These are phyloP conservation scores for Huntiella omanensis DNA, from an alignment of 2,329 filamentous ascomycete species.

Conservation along the genomic window DNA sequence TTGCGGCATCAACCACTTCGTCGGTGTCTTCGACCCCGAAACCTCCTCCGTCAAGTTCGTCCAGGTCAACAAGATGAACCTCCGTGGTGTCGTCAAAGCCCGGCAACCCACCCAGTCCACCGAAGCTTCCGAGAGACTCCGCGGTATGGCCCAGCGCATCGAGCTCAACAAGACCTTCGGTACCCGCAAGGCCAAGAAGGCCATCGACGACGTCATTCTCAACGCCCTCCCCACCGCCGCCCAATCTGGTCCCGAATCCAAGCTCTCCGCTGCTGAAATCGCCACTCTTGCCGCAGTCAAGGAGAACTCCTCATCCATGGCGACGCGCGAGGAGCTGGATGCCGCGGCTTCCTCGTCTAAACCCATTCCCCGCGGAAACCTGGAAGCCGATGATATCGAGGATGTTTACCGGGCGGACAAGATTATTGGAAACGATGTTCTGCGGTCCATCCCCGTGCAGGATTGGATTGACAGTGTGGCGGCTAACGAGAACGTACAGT, in stretches of 20 bases:
- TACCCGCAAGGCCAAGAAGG: constrained; percentile 72
- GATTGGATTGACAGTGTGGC: constrained; percentile 56
- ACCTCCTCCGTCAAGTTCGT: constrained; percentile 41
- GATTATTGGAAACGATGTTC: constrained; percentile 48
- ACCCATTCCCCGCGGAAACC: constrained; percentile 53
- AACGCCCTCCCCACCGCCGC: constrained; percentile 44
- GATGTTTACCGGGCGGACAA: constrained; percentile 53
- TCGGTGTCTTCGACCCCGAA: constrained; percentile 43
- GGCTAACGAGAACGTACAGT: constrained; percentile 34
- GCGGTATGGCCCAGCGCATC: constrained; percentile 41
- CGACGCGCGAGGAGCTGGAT: constrained; percentile 46
- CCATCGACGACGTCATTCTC: constrained; percentile 45
- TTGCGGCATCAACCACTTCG: constrained; percentile 38
- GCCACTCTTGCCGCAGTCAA: constrained; percentile 47
- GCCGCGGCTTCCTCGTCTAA: constrained; percentile 47
- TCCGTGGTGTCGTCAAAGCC: constrained; percentile 36
- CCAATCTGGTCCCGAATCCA: constrained; percentile 22
- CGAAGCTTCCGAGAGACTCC: constrained; percentile 23
- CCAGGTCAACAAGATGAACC: constrained; percentile 44
- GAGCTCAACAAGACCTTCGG: constrained; percentile 63
- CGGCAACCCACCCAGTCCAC: constrained; percentile 27
- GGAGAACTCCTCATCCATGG: constrained; percentile 43
- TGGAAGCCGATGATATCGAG: constrained; percentile 44
- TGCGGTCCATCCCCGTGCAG: constrained; percentile 48
- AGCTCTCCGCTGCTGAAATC: constrained; percentile 34